Evolutionary conservation across 2,329 filamentous ascomycete species (phyloP), one percentile per base, ranked within the genome.

Genomic region (Mycocentrospora acerina): DNA sequence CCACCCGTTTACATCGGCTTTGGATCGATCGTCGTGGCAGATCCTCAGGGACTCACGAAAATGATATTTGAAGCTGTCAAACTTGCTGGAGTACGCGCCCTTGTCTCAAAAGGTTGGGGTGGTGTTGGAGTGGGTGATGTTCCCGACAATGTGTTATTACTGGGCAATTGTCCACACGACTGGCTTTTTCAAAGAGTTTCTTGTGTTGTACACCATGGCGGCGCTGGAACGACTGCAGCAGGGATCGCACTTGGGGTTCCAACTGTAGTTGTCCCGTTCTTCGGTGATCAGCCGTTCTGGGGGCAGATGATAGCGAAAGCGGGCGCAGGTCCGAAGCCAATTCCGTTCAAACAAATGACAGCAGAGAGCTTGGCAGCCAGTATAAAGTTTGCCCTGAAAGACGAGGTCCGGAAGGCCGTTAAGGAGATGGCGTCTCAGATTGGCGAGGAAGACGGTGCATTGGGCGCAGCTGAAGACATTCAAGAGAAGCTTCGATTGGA

Each of bases 271-370:
- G 72, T 82, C 1, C 79, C 78, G 0, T 82, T 80, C 49, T 80
- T 80, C 46, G 76, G 77, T 32, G 77, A 80, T n/a, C 76, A 79
- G 48, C 72, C 71, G 2, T 79, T 80, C 52, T 80, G 76, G 77
- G 76, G 75, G 7, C 55, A 70, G 12, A 77, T 78, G 72, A 67
- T 79, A 2, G 71, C 72, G 7, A 59, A 60, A 34, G 69, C 74
- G 2, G 72, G 73, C 4, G 76, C 75, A 17, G 76, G 76, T 0
- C 72, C 76, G 2, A 49, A 59, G 4, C 75, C 75, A 1, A 71
- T 79, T 11, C 71, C 73, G 0, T 65, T 73, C 45, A 69, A 71
- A 31, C 50, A 65, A 12, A 62, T 79, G n/a, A 73, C 66, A 1
- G 58, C 67, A 3, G 57, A 71, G 8, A 71, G 64, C 10, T 57